These are phyloP conservation scores for Aaosphaeria pasadenensis DNA, from an alignment of 2,329 filamentous ascomycete species.

Conservation along the genomic window DNA sequence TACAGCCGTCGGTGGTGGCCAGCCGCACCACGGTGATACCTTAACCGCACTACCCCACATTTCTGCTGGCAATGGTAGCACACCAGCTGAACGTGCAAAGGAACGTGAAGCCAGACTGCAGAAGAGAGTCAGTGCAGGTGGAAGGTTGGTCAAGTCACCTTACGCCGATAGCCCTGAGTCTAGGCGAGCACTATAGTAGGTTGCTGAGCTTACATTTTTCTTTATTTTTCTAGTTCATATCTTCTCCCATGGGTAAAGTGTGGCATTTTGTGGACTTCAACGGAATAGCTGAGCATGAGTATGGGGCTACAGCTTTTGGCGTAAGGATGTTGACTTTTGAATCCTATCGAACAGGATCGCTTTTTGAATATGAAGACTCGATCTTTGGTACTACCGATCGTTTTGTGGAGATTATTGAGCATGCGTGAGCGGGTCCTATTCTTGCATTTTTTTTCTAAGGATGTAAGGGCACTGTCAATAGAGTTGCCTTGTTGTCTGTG, in stretches of 20 bases:
- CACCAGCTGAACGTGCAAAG: slow-evolving; percentile 34
- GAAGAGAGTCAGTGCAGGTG: slow-evolving; percentile 39
- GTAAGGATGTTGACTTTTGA: too few species aligned
- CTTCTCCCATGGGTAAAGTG: slow-evolving; percentile 25
- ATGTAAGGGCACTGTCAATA: too few species aligned
- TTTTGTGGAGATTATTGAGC: too few species aligned
- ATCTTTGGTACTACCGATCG: too few species aligned
- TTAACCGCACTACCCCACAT: slow-evolving; percentile 61
- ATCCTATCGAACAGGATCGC: too few species aligned
- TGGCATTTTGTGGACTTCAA: slow-evolving; percentile 26
- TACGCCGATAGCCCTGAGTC: slow-evolving; percentile 27
- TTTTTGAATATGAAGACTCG: too few species aligned
- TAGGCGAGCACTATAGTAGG: slow-evolving; percentile 33
- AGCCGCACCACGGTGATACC: slow-evolving; percentile 52
- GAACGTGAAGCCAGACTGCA: slow-evolving; percentile 36
- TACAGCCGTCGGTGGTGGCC: slow-evolving; percentile 49
- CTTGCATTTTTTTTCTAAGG: too few species aligned
- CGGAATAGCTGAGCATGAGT: slow-evolving; percentile 13
- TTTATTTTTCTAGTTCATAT: slow-evolving; percentile 28
- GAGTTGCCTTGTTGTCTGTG: too few species aligned
- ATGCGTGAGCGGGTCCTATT: too few species aligned
- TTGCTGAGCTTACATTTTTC: slow-evolving; percentile 23
- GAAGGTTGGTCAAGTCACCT: slow-evolving; percentile 37
- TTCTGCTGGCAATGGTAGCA: slow-evolving; percentile 38
- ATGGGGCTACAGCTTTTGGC: too few species aligned